Percentiles rank a stretch among this genome's conserved stretches.
Conservation (phyloP, 2,329 filamentous ascomycete species). For the Hypoxylon sp. region DNA sequence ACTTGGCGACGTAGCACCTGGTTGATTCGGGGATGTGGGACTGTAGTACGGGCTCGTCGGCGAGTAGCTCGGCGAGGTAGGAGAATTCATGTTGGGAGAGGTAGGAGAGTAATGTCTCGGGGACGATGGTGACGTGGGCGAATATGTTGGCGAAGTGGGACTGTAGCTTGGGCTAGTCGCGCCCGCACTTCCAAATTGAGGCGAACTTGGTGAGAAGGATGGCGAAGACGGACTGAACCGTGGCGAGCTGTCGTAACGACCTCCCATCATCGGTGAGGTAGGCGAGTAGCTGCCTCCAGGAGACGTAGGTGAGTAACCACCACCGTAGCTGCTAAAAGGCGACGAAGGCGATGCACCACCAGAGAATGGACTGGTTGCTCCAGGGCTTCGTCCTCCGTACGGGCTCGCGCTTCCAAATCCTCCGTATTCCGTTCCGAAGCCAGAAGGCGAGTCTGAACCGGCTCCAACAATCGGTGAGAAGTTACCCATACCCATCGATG, state of each 20-base stretch:
- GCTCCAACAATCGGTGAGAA: constrained; percentile 84
- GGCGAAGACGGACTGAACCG: constrained; percentile 75
- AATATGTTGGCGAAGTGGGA: constrained; percentile 76
- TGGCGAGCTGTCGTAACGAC: constrained; percentile 71
- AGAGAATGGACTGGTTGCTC: constrained; percentile 81
- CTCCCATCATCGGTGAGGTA: constrained; percentile 77
- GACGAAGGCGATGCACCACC: constrained; percentile 77
- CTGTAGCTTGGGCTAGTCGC: constrained; percentile 74
- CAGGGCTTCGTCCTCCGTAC: constrained; percentile 76
- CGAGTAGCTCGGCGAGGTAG: constrained; percentile 80
- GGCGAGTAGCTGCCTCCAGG: constrained; percentile 83
- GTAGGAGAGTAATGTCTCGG: constrained; percentile 75
- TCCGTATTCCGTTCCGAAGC: constrained; percentile 75
- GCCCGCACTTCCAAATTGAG: constrained; percentile 66
- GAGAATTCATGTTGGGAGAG: constrained; percentile 82
- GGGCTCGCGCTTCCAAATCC: constrained; percentile 73
- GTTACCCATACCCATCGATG: constrained; percentile 68
- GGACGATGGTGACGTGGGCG: constrained; percentile 72
- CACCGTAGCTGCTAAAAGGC: constrained; percentile 70
- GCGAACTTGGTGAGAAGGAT: constrained; percentile 70
- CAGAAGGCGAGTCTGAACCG: constrained; percentile 78
- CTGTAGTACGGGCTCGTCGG: constrained; percentile 80
- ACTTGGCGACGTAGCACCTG: constrained; percentile 67
- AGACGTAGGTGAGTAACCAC: constrained; percentile 82
- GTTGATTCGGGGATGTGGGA: constrained; percentile 74